Percentiles rank a stretch among this genome's conserved stretches.
Conservation (phyloP, 345 rosid species). For the Combretum micranthum region DNA sequence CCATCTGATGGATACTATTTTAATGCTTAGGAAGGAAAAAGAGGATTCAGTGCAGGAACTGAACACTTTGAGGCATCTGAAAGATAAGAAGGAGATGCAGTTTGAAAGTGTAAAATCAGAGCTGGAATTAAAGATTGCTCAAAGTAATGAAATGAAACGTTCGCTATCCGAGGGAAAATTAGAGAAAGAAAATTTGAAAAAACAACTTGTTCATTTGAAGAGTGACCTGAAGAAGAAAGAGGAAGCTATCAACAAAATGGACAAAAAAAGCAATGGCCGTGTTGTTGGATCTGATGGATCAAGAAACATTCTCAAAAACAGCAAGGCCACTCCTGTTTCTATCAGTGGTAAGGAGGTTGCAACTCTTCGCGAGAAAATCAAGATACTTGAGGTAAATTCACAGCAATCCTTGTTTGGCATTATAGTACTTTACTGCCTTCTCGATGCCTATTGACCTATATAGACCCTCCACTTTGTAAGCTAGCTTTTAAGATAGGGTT, state of each 20-base stretch:
- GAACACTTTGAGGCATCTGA: slow-evolving; percentile 1
- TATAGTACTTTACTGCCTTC: not conserved
- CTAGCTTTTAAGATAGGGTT: not conserved
- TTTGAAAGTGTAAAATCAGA: slow-evolving; percentile 10
- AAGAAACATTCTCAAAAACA: not conserved
- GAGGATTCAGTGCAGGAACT: slow-evolving; percentile 10
- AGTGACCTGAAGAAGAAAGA: slow-evolving; percentile 13
- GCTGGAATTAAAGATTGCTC: slow-evolving; percentile 9
- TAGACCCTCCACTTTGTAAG: too few relatives aligned
- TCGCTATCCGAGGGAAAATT: slow-evolving; percentile 3
- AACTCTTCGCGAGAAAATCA: slow-evolving; percentile 13
- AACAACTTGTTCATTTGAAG: slow-evolving; percentile 12
- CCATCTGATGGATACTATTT: slow-evolving; percentile 4
- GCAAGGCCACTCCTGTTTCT: slow-evolving; percentile 6
- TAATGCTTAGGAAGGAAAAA: slow-evolving; percentile 14
- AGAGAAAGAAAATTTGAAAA: slow-evolving; percentile 18
- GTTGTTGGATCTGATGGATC: not conserved
- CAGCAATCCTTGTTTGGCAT: not conserved
- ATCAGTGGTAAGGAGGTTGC: slow-evolving; percentile 3
- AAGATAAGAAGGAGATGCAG: slow-evolving; percentile 7
- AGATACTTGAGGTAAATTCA: slow-evolving; percentile 12
- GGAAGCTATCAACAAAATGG: slow-evolving; percentile 2
- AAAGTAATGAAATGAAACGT: slow-evolving; percentile 9
- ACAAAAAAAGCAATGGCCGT: slow-evolving; percentile 7
- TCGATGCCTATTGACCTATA: not conserved